phyloP scores from a whole-genome alignment of 306 rosid species.

The Trichosanthes cucumerina region DNA sequence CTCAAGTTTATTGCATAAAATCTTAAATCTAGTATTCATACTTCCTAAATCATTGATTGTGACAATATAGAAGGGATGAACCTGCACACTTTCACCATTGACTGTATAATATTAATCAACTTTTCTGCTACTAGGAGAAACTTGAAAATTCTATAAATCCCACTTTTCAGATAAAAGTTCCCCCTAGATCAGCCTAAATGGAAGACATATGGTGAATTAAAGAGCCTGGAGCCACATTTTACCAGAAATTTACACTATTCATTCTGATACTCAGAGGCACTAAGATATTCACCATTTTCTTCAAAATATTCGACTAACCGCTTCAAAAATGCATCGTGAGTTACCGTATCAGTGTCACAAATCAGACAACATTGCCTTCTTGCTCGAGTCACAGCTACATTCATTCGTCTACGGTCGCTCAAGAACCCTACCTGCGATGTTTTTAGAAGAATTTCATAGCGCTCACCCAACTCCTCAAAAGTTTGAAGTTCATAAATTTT shows the following conservation, averaged over 20 bases:
- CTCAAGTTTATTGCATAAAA: too few species aligned
- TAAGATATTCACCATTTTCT: slow-evolving; percentile 75
- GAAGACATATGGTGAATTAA: background rate
- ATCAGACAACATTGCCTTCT: slow-evolving; percentile 91
- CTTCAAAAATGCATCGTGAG: slow-evolving; percentile 60
- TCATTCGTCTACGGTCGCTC: slow-evolving; percentile 93
- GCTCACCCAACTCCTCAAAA: background rate
- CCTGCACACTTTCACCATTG: too few species aligned
- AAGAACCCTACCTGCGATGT: slow-evolving; percentile 84
- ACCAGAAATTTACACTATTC: slow-evolving; percentile 21
- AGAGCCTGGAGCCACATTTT: background rate
- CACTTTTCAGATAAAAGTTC: background rate
- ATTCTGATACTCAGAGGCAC: slow-evolving; percentile 81
- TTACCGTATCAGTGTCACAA: slow-evolving; percentile 84
- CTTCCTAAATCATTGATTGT: too few species aligned
- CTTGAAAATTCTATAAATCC: background rate
- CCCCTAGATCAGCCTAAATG: background rate
- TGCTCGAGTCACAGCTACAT: slow-evolving; percentile 95
- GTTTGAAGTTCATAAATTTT: background rate
- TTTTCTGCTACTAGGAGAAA: background rate
- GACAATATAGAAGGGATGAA: too few species aligned
- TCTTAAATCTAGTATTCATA: too few species aligned
- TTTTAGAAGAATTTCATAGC: background rate
- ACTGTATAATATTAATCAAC: too few species aligned
- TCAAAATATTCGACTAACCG: slow-evolving; percentile 88